Conservation (phyloP, 2,329 filamentous ascomycete genomes). For the Pseudogymnoascus sp. region DNA sequence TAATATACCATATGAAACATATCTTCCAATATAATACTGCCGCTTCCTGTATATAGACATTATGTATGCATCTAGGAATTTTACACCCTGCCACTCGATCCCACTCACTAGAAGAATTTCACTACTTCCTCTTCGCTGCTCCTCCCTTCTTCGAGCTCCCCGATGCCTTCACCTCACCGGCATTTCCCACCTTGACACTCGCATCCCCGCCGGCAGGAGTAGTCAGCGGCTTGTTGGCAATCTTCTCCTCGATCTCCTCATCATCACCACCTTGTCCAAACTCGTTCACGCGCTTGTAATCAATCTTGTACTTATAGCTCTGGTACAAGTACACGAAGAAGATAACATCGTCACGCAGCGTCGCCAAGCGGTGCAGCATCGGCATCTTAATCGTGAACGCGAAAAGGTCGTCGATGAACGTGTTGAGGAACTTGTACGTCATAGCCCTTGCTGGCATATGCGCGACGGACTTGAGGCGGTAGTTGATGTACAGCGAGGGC, state of each 20-base stretch:
- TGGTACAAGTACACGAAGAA: conserved; percentile 99
- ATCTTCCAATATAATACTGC: background rate
- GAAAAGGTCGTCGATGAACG: conserved; percentile 97
- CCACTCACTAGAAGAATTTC: conserved; percentile 18
- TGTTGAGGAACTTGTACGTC: conserved; percentile 98
- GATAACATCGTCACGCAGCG: conserved; percentile 89
- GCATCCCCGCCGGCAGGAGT: conserved; percentile 21
- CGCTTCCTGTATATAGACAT: background rate
- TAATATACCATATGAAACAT: conserved; percentile 7
- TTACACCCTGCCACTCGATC: background rate
- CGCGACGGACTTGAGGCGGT: conserved; percentile 87
- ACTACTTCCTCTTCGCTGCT: conserved; percentile 44
- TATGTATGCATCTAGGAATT: background rate
- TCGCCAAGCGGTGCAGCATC: conserved; percentile 82
- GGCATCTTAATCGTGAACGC: conserved; percentile 99
- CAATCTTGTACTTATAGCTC: conserved; percentile 83
- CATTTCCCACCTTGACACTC: conserved; percentile 19
- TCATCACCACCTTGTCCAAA: conserved; percentile 98
- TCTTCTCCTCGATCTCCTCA: conserved; percentile 55
- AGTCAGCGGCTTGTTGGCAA: conserved; percentile 33
- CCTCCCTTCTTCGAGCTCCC: conserved; percentile 44
- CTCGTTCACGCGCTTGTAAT: conserved; percentile 90
- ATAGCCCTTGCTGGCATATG: conserved; percentile 96
- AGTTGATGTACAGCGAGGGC: conserved; percentile 96
- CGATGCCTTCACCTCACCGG: conserved; percentile 37